These are phyloP conservation scores for Malus hybrid DNA, from an alignment of 331 rosid genomes.

Conservation along the genomic window DNA sequence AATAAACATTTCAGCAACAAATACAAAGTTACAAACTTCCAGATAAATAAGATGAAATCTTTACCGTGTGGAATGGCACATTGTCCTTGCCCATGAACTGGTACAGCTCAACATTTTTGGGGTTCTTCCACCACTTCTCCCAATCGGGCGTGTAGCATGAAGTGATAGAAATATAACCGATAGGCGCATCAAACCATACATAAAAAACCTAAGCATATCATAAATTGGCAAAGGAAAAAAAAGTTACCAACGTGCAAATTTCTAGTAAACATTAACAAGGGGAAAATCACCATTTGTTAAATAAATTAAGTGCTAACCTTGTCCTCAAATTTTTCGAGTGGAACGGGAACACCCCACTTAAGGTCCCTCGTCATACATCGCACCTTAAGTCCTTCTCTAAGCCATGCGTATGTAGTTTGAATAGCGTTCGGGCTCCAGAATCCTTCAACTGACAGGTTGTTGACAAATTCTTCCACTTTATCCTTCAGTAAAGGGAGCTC, in stretches of 20 bases:
- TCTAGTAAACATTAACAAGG: not conserved
- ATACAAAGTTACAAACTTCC: not conserved
- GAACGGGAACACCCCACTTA: slow-evolving; percentile 29
- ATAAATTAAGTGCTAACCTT: slow-evolving; percentile 6
- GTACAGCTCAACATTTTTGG: slow-evolving; percentile 20
- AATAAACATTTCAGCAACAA: not conserved
- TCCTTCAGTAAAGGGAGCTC: slow-evolving; percentile 26
- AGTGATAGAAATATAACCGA: slow-evolving; percentile 27
- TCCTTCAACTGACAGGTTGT: slow-evolving; percentile 6
- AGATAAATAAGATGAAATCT: not conserved
- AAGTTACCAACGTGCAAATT: not conserved
- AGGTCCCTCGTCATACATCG: slow-evolving; percentile 26
- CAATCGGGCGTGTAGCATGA: slow-evolving; percentile 24
- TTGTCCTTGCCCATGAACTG: slow-evolving; percentile 33
- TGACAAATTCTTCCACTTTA: slow-evolving; percentile 21
- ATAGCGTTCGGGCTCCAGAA: slow-evolving; percentile 27
- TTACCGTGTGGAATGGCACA: slow-evolving; percentile 29
- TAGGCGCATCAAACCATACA: slow-evolving; percentile 29
- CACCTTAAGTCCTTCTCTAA: slow-evolving; percentile 15
- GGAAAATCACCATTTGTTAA: not conserved
- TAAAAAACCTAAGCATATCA: slow-evolving; percentile 15
- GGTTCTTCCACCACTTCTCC: slow-evolving; percentile 32
- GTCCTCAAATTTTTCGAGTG: slow-evolving; percentile 13
- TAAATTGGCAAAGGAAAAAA: not conserved
- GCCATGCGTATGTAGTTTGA: slow-evolving; percentile 20